Conservation (phyloP, 2,329 filamentous ascomycete species). For the Tolypocladium album region DNA sequence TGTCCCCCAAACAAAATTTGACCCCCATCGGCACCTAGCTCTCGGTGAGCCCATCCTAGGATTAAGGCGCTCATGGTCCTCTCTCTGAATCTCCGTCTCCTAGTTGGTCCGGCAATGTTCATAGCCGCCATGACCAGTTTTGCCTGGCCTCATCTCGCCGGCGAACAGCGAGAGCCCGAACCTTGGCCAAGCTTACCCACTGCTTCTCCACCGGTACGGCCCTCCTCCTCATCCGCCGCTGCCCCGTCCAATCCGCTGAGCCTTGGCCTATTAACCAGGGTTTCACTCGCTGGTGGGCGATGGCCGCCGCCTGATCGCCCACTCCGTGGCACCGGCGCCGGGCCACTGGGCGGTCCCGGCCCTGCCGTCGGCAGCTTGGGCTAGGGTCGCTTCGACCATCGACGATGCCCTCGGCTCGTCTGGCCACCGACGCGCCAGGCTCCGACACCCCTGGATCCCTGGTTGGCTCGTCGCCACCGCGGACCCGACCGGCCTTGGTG, state of each 20-base stretch:
- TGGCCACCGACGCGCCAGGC: background rate
- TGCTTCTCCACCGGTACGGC: constrained; percentile 5
- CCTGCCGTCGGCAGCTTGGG: background rate
- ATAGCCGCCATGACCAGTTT: background rate
- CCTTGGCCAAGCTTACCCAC: background rate
- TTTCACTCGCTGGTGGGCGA: background rate
- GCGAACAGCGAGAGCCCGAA: background rate
- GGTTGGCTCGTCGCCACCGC: background rate
- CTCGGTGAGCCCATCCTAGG: background rate
- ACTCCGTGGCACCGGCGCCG: background rate
- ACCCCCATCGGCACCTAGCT: background rate
- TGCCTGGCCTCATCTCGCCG: background rate
- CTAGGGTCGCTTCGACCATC: background rate
- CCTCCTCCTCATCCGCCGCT: constrained; percentile 1
- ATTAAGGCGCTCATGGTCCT: background rate
- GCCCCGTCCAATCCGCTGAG: background rate
- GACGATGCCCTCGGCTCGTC: background rate
- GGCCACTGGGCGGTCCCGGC: background rate
- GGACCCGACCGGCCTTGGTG: background rate
- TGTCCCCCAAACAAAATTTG: background rate
- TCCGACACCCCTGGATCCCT: background rate
- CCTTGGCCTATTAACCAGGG: background rate
- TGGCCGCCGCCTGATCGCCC: background rate
- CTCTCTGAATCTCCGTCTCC: background rate
- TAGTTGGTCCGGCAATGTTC: background rate